Conservation (phyloP, 1,284 basidiomycete species). For the Apiotrichum veenhuisii region DNA sequence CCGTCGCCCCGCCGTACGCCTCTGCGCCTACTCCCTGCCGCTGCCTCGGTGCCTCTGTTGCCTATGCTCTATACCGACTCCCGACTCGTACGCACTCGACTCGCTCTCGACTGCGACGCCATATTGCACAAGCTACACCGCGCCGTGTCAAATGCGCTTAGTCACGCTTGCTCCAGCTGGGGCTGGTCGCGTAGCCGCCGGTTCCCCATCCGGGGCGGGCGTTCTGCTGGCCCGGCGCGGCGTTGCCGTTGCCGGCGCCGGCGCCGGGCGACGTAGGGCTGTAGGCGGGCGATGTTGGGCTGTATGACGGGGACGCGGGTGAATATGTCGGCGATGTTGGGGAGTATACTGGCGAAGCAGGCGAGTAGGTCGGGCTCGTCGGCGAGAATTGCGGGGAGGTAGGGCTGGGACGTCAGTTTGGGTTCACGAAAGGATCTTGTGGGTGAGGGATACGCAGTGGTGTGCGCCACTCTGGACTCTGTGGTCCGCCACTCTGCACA, state of each 20-base stretch:
- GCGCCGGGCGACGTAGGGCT: slow-evolving; percentile 62
- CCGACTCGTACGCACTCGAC: background rate
- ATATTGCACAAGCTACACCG: background rate
- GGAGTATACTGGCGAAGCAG: slow-evolving; percentile 32
- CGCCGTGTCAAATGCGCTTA: background rate
- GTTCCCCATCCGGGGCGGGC: slow-evolving; percentile 12
- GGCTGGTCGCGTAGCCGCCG: slow-evolving; percentile 17
- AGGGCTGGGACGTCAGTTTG: slow-evolving; percentile 6
- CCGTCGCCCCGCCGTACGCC: no score
- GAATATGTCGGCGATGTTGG: slow-evolving; percentile 56
- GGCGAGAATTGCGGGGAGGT: slow-evolving; percentile 37
- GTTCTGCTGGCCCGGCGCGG: slow-evolving; percentile 7
- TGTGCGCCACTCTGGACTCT: no score
- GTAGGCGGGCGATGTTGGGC: slow-evolving; percentile 48
- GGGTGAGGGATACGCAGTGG: no score
- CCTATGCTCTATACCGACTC: background rate
- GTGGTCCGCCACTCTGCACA: no score
- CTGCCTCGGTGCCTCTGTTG: no score
- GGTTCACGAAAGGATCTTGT: no score
- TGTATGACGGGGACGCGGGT: slow-evolving; percentile 82
- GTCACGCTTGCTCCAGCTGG: slow-evolving; percentile 23
- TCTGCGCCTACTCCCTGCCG: no score
- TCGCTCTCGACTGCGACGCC: background rate
- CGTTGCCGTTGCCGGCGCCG: slow-evolving; percentile 4
- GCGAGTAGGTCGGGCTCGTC: slow-evolving; percentile 55